A percentile compares a stretch with the other conserved stretches of the same genome.
phyloP scores from a whole-genome alignment of 2,329 filamentous ascomycete species.

The Aspergillus versicolor region DNA sequence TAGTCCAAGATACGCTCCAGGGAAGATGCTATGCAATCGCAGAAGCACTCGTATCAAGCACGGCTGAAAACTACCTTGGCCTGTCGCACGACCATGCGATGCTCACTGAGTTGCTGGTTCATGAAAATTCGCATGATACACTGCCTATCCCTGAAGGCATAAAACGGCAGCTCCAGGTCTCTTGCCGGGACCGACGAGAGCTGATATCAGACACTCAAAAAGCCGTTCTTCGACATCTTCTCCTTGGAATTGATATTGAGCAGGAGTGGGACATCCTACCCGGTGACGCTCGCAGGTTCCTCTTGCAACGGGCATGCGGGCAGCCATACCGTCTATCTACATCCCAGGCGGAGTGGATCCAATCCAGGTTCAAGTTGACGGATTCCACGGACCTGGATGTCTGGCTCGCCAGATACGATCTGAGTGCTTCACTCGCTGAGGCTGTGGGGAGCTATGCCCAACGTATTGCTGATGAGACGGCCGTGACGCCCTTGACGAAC shows the following conservation, averaged over 20 bases:
- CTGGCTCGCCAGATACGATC: neutral
- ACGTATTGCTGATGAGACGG: neutral
- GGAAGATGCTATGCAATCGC: constrained; percentile 25
- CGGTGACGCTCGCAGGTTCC: neutral
- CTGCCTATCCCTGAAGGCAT: constrained; percentile 14
- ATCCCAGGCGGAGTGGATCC: constrained; percentile 29
- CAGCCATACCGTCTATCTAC: constrained; percentile 29
- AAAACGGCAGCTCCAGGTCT: constrained; percentile 19
- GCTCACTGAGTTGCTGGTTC: constrained; percentile 31
- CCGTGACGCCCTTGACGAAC: neutral
- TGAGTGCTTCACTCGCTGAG: neutral
- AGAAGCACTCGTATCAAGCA: constrained; percentile 36
- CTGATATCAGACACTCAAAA: neutral
- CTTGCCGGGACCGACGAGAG: neutral
- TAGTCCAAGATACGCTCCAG: constrained; percentile 11
- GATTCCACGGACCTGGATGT: neutral
- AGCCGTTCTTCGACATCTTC: constrained; percentile 10
- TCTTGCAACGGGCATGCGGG: constrained; percentile 46
- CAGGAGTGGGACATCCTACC: constrained; percentile 16
- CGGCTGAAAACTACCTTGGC: constrained; percentile 30
- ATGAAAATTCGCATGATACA: constrained; percentile 25
- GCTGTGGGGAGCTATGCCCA: neutral
- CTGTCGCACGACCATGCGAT: constrained; percentile 35
- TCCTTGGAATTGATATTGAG: constrained; percentile 15
- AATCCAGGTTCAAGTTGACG: neutral